Base-by-base conservation (phyloP, 2,329 filamentous ascomycete species). In the Sporothrix protearum region DNA sequence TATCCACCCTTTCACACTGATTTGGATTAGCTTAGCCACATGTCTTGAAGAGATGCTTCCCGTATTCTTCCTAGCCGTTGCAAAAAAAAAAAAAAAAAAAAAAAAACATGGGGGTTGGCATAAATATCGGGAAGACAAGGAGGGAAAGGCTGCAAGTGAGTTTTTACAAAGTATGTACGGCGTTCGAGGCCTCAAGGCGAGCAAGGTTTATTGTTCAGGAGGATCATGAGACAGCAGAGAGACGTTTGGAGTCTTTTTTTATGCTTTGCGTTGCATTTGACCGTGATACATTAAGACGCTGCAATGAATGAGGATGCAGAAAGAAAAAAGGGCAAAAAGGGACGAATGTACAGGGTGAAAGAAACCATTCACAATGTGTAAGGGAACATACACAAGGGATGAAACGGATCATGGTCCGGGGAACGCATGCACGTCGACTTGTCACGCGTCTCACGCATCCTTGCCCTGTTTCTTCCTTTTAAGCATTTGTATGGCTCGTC, bases 381-480 rank as follows among this genome's bases (percentile, higher is more conserved):
- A n/a, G 45, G 64, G 33, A 5, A 12, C 36, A 42, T 49, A n/a
- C 10, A 55, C 42, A 53, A 53, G 64, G 47, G 64, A 51, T 47
- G 67, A 57, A 61, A 63, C 68, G 55, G 69, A 64, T 64, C 45
- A 53, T 30, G 57, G 45, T 25, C 53, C 39, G 53, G 68, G 39
- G 28, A 28, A 49, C 39, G 14, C 30, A 53, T 19, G 22, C 55
- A 47, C 19, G 55, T 70, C 19, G 53, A 66, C 7, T 61, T 45
- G 28, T 28, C 53, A 61, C 55, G 49, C 57, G 69, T 70, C 55
- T 70, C 68, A 70, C 68, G n/a, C 25, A 49, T 42, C 30, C 45
- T 64, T 63, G 19, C 57, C 59, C 19, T 36, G 25, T 57, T 8
- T 59, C 22, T 45, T 42, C 45, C 33, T 8, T 59, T 59, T 57